phyloP scores from a whole-genome alignment of 371 early-diverging fungal genomes.

The Thermomucor indicae-seudaticae region DNA sequence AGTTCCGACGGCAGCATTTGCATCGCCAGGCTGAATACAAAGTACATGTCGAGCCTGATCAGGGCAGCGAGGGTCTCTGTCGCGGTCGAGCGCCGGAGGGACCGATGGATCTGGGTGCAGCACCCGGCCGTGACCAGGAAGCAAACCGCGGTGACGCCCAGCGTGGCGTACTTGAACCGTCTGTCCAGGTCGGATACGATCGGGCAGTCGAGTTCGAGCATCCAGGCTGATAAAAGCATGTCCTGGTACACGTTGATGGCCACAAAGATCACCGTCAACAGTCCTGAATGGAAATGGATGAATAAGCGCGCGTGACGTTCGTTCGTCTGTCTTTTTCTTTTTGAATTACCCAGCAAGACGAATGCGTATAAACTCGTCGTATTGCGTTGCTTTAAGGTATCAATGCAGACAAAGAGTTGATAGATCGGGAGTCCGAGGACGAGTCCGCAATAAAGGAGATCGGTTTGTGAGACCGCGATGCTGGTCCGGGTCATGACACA shows the following conservation, averaged over 20 bases:
- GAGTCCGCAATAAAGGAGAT: slow-evolving; percentile 7
- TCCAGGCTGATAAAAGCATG: not conserved
- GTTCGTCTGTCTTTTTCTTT: not conserved
- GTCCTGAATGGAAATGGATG: not conserved
- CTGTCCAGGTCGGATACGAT: too few species aligned
- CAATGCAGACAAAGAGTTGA: slow-evolving; percentile 8
- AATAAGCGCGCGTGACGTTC: too few species aligned
- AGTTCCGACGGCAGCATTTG: slow-evolving; percentile 13
- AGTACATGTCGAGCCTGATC: slow-evolving; percentile 20
- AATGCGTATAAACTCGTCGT: not conserved
- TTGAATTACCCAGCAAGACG: slow-evolving; percentile 2
- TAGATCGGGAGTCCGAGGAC: slow-evolving; percentile 6
- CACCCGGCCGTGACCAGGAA: not conserved
- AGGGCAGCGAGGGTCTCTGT: slow-evolving; percentile 5
- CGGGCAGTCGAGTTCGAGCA: not conserved
- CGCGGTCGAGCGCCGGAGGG: not conserved
- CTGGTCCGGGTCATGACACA: slow-evolving; percentile 1
- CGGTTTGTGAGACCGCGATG: slow-evolving; percentile 5
- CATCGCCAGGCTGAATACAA: slow-evolving; percentile 8
- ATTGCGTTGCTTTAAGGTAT: slow-evolving; percentile 4
- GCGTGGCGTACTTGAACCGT: not conserved
- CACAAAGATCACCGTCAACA: not conserved
- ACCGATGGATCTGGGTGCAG: not conserved
- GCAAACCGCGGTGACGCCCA: not conserved
- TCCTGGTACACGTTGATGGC: not conserved